Conservation (phyloP, 2,329 filamentous ascomycete genomes). For the Xylaria sp. region DNA sequence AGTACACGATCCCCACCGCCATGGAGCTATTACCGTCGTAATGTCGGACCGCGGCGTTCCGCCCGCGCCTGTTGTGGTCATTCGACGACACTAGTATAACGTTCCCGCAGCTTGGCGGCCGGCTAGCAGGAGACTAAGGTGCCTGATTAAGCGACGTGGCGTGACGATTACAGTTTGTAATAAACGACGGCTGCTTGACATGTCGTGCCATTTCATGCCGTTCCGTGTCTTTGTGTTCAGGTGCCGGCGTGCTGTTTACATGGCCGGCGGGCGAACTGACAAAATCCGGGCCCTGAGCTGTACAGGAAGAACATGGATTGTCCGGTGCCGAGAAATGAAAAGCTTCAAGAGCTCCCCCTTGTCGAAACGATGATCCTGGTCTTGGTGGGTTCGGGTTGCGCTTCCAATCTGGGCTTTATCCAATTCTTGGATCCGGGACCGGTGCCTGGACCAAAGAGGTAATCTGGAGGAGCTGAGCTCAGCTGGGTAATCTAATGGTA, state of each 20-base stretch:
- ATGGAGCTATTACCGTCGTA: slow-evolving; percentile 26
- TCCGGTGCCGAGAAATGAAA: neutral
- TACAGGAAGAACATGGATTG: slow-evolving; percentile 3
- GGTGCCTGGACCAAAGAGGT: slow-evolving; percentile 21
- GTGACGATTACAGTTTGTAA: slow-evolving; percentile 8
- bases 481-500: slow-evolving; percentile 19
- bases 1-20: slow-evolving; percentile 21
- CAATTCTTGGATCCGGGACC: slow-evolving; percentile 16
- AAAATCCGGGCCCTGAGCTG: neutral
- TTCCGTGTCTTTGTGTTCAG: neutral
- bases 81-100: slow-evolving; percentile 23
- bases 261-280: neutral
- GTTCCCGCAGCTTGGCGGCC: slow-evolving; percentile 28
- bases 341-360: slow-evolving; percentile 8
- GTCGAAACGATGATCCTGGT: slow-evolving; percentile 22
- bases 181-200: neutral
- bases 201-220: neutral
- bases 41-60: slow-evolving; percentile 36
- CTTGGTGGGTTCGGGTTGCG: slow-evolving; percentile 37
- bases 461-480: slow-evolving; percentile 14
- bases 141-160: slow-evolving; percentile 4
- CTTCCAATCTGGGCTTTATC: slow-evolving; percentile 14
- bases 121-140: slow-evolving; percentile 14
- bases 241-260: neutral
- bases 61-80: slow-evolving; percentile 22